Evolutionary conservation across 2,329 filamentous ascomycete genomes (phyloP).

Genomic region (Alternaria viburni): DNA sequence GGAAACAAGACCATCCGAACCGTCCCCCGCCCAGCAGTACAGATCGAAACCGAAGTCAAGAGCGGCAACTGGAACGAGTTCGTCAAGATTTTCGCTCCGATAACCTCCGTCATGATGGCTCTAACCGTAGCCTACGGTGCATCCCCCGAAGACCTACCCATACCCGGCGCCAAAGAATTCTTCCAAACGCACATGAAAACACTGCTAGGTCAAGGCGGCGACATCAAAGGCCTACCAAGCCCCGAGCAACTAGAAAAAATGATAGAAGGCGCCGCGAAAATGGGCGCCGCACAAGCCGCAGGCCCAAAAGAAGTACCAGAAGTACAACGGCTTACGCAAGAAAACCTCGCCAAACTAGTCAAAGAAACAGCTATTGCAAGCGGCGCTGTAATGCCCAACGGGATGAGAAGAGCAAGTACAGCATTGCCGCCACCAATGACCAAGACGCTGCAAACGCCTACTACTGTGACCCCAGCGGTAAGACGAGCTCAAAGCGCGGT

Average conservation of each 20-base stretch:
- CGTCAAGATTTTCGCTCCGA: slow-evolving; percentile 58
- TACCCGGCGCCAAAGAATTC: slow-evolving; percentile 44
- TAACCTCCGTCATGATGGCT: slow-evolving; percentile 58
- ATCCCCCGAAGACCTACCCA: slow-evolving; percentile 42
- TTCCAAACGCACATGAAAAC: slow-evolving; percentile 46
- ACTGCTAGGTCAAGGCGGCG: slow-evolving; percentile 37
- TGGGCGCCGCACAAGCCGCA: slow-evolving; percentile 41
- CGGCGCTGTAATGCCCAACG: slow-evolving; percentile 41
- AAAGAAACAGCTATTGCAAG: slow-evolving; percentile 48
- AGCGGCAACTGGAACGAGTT: slow-evolving; percentile 59
- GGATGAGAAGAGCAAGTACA: slow-evolving; percentile 37
- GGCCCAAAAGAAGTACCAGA: slow-evolving; percentile 31
- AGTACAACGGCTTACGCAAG: slow-evolving; percentile 44
- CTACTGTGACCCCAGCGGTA: slow-evolving; percentile 7
- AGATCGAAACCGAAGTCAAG: slow-evolving; percentile 58
- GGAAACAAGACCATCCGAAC: slow-evolving; percentile 44
- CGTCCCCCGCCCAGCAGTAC: slow-evolving; percentile 47
- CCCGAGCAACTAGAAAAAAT: slow-evolving; percentile 47
- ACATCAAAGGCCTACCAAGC: slow-evolving; percentile 42
- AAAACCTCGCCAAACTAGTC: slow-evolving; percentile 46
- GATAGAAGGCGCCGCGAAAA: slow-evolving; percentile 43
- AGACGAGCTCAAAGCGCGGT: slow-evolving; percentile 36
- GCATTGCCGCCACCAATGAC: slow-evolving; percentile 34
- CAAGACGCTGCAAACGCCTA: slow-evolving; percentile 27
- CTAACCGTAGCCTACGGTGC: slow-evolving; percentile 53